These are phyloP conservation scores for Agastache rugosa DNA, from an alignment of 257 asterid species.

Conservation along the genomic window DNA sequence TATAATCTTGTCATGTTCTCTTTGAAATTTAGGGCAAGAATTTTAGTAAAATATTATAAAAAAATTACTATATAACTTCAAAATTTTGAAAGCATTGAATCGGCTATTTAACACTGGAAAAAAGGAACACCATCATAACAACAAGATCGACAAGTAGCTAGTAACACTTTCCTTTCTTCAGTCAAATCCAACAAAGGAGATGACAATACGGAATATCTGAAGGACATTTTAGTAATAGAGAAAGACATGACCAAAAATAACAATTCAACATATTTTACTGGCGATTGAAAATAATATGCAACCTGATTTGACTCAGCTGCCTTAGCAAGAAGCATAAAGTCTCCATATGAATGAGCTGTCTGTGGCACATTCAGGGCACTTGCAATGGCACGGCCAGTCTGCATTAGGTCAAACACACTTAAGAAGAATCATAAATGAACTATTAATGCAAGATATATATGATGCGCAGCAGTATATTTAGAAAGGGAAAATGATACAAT, in stretches of 20 bases:
- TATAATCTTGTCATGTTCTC: not conserved
- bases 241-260: slow-evolving; percentile 3
- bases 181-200: slow-evolving; percentile 13
- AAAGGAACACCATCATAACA: not conserved
- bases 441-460: not conserved
- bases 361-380: slow-evolving; percentile 83
- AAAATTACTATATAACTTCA: not conserved
- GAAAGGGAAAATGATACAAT: not conserved
- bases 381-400: slow-evolving; percentile 83
- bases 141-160: slow-evolving; percentile 13
- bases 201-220: slow-evolving; percentile 1
- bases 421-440: slow-evolving; percentile 1
- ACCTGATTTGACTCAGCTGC: slow-evolving; percentile 92
- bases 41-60: too few relatives aligned
- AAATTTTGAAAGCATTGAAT: slow-evolving; percentile 9
- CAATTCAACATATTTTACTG: slow-evolving; percentile 5
- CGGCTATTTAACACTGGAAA: not conserved
- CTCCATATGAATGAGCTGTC: slow-evolving; percentile 87
- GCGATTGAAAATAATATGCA: slow-evolving; percentile 24
- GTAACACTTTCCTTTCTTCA: slow-evolving; percentile 19
- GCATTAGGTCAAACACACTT: slow-evolving; percentile 42
- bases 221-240: not conserved
- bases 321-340: slow-evolving; percentile 70
- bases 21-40: not conserved
- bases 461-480: not conserved